Evolutionary conservation across 768 basidiomycete species (phyloP), one percentile per base, ranked within the genome.

Genomic region (Pisolithus orientalis): DNA sequence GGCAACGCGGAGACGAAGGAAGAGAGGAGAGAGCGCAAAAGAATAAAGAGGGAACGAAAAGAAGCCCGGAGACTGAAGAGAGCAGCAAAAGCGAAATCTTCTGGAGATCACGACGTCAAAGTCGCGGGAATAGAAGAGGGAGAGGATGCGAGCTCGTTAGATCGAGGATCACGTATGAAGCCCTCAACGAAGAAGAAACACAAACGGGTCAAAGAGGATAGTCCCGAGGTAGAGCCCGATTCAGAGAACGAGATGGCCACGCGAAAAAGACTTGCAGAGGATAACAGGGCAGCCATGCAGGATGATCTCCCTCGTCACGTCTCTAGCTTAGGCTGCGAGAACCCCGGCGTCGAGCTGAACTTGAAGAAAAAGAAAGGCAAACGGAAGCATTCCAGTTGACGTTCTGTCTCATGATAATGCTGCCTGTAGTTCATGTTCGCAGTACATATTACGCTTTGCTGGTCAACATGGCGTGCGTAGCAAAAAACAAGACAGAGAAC

Each of bases 21-120:
- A 38, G 54, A 57, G 44, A 59, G 53, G 34, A 59, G 56, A 49
- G 56, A 63, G 42, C 60, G 56, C 21, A 68, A 65, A 40, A 53
- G 57, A 39, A 8, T 60, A 34, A 68, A 58, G 45, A 57, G 43
- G 27, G 66, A 68, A 32, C 58, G 53, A 48, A 59, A 29, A 39
- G 54, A 55, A 13, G 56, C 56, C 16, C 62, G 27, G n/a, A 59
- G 55, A 2, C 52, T 50, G 25, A 54, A 51, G 43, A 60, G 55
- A 17, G 21, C 47, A 28, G 38, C 40, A 6, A 51, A 31, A 49
- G 29, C 46, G 13, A 46, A 45, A 27, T 29, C 44, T 45, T 16
- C 9, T 29, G 6, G 39, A 39, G 49, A 39, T n/a, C 2, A 29
- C 21, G 13, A 17, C 27, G 8, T n/a, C 17, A 43, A 50, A 39